A percentile compares a stretch with the other conserved stretches of the same genome.
Conservation (phyloP, 2,329 filamentous ascomycete genomes). For the Trichoderma guizhouense region DNA sequence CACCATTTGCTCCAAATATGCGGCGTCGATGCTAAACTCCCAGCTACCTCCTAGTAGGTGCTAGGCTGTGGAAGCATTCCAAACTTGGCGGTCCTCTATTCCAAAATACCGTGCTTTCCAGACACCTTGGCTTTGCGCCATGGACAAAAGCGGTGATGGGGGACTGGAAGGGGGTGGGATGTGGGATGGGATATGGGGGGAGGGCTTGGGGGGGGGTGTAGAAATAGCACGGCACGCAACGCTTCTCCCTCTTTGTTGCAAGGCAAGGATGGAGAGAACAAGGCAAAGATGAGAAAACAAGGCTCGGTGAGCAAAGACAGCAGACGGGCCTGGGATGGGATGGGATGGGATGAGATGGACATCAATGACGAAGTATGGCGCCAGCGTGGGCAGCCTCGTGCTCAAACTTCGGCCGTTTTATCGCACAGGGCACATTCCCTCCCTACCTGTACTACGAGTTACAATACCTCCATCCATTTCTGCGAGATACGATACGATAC, state of each 20-base stretch:
- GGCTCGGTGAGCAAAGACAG: constrained; percentile 10
- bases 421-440: neutral
- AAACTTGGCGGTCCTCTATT: neutral
- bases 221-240: neutral
- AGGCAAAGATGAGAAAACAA: neutral
- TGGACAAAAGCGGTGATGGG: neutral
- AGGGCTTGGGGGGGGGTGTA: neutral
- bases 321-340: neutral
- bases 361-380: neutral
- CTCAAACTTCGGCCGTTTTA: constrained; percentile 5
- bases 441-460: neutral
- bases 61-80: neutral
- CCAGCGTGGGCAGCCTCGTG: neutral
- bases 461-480: neutral
- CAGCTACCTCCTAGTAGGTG: neutral
- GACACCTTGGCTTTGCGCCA: neutral
- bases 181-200: neutral
- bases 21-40: neutral
- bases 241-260: neutral
- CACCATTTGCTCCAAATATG: neutral
- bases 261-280: neutral
- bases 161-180: neutral
- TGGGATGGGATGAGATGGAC: neutral
- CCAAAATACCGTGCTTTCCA: neutral
- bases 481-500: neutral